phyloP scores from a whole-genome alignment of 345 rosid species.

The Populus deltoides region DNA sequence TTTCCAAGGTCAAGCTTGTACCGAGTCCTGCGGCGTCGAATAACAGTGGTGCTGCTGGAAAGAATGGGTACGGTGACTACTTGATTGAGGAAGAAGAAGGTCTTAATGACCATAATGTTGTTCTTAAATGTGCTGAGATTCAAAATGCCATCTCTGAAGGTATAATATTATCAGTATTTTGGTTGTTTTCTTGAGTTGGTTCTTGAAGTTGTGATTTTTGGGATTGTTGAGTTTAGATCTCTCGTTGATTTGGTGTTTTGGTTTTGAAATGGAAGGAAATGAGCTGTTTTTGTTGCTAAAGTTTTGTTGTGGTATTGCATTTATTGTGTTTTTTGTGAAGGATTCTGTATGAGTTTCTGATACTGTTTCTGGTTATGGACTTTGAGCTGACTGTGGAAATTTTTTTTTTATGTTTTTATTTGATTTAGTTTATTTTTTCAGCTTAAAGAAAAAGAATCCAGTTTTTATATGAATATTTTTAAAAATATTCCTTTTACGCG shows the following conservation, averaged over 20 bases:
- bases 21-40: slow-evolving; percentile 13
- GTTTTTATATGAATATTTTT: not conserved
- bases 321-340: not conserved
- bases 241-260: not conserved
- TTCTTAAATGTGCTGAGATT: slow-evolving; percentile 80
- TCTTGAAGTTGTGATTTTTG: not conserved
- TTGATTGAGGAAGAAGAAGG: slow-evolving; percentile 96
- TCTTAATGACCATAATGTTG: slow-evolving; percentile 75
- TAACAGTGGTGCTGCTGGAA: slow-evolving; percentile 15
- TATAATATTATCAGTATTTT: not conserved
- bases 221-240: not conserved
- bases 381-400: not conserved
- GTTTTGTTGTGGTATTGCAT: not conserved
- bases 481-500: not conserved
- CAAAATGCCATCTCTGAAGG: slow-evolving; percentile 87
- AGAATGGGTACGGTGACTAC: slow-evolving; percentile 58
- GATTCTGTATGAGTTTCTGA: not conserved
- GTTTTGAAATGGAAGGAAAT: not conserved
- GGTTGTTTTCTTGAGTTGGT: not conserved
- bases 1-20: slow-evolving; percentile 64
- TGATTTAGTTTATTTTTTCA: not conserved
- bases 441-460: not conserved
- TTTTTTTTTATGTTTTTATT: not conserved
- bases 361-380: not conserved
- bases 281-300: not conserved